Evolutionary conservation across 2,329 filamentous ascomycete species (phyloP), one percentile per base, ranked within the genome.

Genomic region (Tympanopsis confertula): DNA sequence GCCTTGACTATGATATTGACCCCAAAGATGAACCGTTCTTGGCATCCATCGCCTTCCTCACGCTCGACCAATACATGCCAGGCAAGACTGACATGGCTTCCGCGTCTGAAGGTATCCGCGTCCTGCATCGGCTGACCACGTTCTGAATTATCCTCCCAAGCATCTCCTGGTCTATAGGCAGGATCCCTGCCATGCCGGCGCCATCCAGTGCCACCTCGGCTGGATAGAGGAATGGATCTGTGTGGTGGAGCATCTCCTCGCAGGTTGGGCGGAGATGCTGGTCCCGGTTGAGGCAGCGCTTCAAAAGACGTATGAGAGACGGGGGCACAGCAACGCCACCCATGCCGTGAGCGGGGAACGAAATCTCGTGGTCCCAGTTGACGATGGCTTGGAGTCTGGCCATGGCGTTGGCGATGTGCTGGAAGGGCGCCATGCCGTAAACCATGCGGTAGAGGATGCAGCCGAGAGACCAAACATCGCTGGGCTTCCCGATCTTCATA

Each of bases 371-470:
- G 39, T 78, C 70, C 58, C 77, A 84, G 56, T 89, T 85, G 47
- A 87, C 84, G 52, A 93, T 91, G 42, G 85, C 84, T 57, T 86
- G 79, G 55, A 93, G 91, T 17, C 86, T 79, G 26, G 84, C 78
- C 64, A 94, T 85, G 51, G 81, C 85, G 58, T 89, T 91, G 41
- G 76, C 67, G 47, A 98, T 93, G 54, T 96, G 88, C 13, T 82
- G 87, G 52, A 98, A 98, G 0, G 91, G 91, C 3, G 86, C 83
- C n/a, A 82, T 72, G n/a, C 91, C 91, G 54, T 98, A 98, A 1
- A 89, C 85, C 84, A 98, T 93, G 55, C 96, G 89, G 62, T 94
- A 98, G 13, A 98, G 67, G 43, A 98, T 96, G 54, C 91, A 98
- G 14, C 91, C 91, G 13, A 98, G 62, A 55, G 83, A 89, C 91